Evolutionary conservation across 257 asterid species (phyloP).

Genomic region (Primulina tabacum): DNA sequence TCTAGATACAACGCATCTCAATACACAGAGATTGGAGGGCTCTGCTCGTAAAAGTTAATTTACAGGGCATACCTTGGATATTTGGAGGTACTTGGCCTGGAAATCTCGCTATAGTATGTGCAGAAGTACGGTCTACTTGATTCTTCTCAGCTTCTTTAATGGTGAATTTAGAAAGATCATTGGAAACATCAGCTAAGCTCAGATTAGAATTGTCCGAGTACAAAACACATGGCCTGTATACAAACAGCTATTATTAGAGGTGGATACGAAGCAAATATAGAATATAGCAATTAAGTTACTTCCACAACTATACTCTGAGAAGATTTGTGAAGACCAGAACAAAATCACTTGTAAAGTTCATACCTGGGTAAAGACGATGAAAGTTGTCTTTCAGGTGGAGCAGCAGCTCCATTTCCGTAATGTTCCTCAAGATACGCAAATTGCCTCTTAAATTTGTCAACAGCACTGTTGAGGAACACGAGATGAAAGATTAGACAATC

Average conservation of each 20-base stretch:
- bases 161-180: conserved; percentile 69
- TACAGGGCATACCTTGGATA: conserved; percentile 56
- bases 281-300: neutral
- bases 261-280: neutral
- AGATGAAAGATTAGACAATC: neutral
- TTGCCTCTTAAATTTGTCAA: conserved; percentile 94
- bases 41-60: neutral
- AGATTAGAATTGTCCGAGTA: conserved; percentile 61
- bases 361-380: conserved; percentile 97
- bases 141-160: conserved; percentile 69
- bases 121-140: conserved; percentile 44
- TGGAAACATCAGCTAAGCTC: conserved; percentile 46
- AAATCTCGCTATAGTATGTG: conserved; percentile 56
- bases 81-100: conserved; percentile 82
- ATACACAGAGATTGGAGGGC: neutral
- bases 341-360: neutral
- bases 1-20: neutral
- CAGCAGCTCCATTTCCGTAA: conserved; percentile 67
- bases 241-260: conserved; percentile 23
- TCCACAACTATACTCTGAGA: neutral
- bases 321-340: neutral
- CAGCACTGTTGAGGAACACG: conserved; percentile 61
- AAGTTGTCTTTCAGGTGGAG: conserved; percentile 93
- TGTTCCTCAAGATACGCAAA: conserved; percentile 94
- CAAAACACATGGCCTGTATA: conserved; percentile 65